Percentiles rank a stretch among this genome's conserved stretches.
Evolutionary conservation across 2,329 filamentous ascomycete species (phyloP).

Genomic region (Aspergillus neoniger): DNA sequence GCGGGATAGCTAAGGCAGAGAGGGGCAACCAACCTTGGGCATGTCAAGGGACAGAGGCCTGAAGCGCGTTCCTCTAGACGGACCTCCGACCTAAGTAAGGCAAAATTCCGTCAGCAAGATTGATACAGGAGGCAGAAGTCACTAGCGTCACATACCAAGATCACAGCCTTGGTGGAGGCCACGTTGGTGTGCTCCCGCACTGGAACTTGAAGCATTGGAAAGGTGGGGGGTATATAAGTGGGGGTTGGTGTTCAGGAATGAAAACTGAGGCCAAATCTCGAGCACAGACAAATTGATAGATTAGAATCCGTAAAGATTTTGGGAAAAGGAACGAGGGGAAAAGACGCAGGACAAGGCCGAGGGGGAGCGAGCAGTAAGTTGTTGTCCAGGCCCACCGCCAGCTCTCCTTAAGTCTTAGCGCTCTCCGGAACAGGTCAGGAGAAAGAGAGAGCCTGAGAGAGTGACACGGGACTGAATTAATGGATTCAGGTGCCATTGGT

Average conservation of each 20-base stretch:
- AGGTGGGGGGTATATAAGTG: conserved; percentile 15
- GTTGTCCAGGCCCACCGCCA: conserved; percentile 1
- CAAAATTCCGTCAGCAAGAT: conserved; percentile 33
- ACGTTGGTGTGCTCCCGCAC: conserved; percentile 44
- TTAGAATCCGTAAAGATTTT: background rate
- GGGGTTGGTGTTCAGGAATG: conserved; percentile 4
- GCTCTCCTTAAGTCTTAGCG: conserved; percentile 1
- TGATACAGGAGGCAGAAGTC: conserved; percentile 3
- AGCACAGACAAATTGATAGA: background rate
- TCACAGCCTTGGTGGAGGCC: conserved; percentile 85
- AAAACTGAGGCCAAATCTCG: background rate
- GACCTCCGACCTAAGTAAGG: conserved; percentile 77
- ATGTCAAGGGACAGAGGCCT: conserved; percentile 92
- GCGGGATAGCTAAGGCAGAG: conserved; percentile 7
- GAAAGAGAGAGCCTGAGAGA: background rate
- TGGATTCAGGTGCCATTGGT: conserved; percentile 1
- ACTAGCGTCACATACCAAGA: conserved; percentile 68
- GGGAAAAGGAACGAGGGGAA: background rate
- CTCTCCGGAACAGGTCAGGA: conserved; percentile 1
- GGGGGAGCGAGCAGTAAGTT: background rate
- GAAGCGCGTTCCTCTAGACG: conserved; percentile 93
- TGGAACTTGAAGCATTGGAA: conserved; percentile 50
- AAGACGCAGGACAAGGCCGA: background rate
- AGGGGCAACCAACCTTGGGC: conserved; percentile 70
- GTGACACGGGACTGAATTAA: too few relatives aligned